Base-by-base conservation (phyloP, 345 rosid genomes). In the Theobroma cacao region DNA sequence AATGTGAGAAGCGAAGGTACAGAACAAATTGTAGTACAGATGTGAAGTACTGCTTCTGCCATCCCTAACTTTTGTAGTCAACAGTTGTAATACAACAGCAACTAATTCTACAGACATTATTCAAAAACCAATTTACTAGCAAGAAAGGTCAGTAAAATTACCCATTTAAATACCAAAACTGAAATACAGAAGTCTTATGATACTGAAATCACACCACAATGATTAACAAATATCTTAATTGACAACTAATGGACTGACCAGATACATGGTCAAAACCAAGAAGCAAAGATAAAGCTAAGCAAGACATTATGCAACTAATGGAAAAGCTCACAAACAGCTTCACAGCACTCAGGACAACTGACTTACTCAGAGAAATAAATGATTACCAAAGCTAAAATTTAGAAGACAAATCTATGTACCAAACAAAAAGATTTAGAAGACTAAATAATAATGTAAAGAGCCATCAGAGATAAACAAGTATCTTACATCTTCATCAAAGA, bases 401-500 rank as follows among this genome's bases (percentile, higher is more conserved):
- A 53, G 20, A 53, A 53, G n/a, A 53, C 59, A n/a, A n/a, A n/a
- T 53, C 18, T 53, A 53, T 15, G 20, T 2, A 1, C 5, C 20
- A 53, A 3, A 53, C 0, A 53, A 53, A 3, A 14, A 3, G 14
- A 53, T 10, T 53, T 53, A 59, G 63, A 59, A 59, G 63, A 20
- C 63, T 59, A 20, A 59, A 59, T 20, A 1, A 20, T 28, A 31
- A 40, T 38, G n/a, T 38, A 22, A 55, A 17, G 70, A 45, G 12
- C 13, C 55, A 41, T 45, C 2, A 8, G 59, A 62, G 59, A 22
- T 26, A 61, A 14, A 65, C 18, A 62, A 52, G 34, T 38, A 58
- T 82, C 95, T 88, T 90, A 95, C 99, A 85, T 95, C 99, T 77
- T 89, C 97, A 5, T 91, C 97, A 74, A 82, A 79, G 68, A 94